Base-by-base conservation (phyloP, 495 filamentous ascomycete genomes). In the Peziza echinospora region DNA sequence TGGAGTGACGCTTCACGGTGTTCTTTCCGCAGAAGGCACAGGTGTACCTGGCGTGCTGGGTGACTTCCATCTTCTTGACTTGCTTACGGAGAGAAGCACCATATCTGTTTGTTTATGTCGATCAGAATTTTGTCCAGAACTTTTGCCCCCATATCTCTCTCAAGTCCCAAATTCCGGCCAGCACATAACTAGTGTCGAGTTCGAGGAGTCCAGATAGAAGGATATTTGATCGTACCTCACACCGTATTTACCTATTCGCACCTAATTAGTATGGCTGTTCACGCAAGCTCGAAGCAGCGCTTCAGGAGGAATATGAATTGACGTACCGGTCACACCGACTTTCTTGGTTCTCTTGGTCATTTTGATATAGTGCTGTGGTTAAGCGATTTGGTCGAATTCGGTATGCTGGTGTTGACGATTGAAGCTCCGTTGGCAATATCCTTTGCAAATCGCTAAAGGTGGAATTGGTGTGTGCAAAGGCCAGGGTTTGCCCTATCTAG, bases 1-100 rank as follows among this genome's bases (percentile, higher is more conserved):
- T 82, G 46, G 84, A 75, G 54, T 82, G 69, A 53, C 89, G 76
- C 75, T 89, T 89, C 56, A 97, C 89, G 51, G 78, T 80, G 67
- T 73, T 78, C 75, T 93, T 93, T 55, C 85, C 87, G 77, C 87
- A 93, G 76, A 91, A 89, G 44, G 84, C 87, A 73, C 79, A 83
- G 48, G 70, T 76, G 74, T 94, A 94, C 64, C 77, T 73, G 66
- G 84, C 83, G 75, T 94, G 87, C 67, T 96, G 87, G 47, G 80
- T 77, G 62, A 93, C 78, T 80, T 97, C 89, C 81, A 94, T 93
- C 78, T 93, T 93, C 82, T 97, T 97, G 64, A 96, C 83, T 67
- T 94, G 89, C 75, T 96, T 97, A 72, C 89, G 84, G 68, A 97
- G 82, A 61, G 89, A 97, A 65, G 89, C 89, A 80, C 89, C 89